These are phyloP conservation scores for Cenchrus americanus DNA, from an alignment of 176 grass and related monocot genomes.

Conservation along the genomic window DNA sequence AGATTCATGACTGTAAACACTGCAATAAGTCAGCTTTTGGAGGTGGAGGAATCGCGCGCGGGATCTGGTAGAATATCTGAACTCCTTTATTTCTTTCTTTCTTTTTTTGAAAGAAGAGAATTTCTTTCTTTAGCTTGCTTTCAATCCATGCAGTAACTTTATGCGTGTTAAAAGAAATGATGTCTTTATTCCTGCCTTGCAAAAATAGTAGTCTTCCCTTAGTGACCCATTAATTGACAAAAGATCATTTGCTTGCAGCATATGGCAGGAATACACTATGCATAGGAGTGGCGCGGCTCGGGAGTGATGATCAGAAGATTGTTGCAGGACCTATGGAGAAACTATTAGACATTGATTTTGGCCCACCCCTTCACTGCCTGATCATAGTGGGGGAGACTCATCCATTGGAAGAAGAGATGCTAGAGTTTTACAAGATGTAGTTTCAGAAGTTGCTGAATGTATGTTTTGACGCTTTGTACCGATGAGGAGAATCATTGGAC, in stretches of 20 bases:
- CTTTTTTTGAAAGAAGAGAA: not conserved
- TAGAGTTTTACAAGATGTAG: slow-evolving; percentile 70
- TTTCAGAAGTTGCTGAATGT: not conserved
- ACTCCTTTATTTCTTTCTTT: not conserved
- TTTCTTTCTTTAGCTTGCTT: too few species aligned
- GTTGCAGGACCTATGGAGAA: slow-evolving; percentile 74
- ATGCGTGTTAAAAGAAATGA: not conserved
- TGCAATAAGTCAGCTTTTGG: slow-evolving; percentile 92
- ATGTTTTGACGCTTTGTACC: slow-evolving; percentile 20
- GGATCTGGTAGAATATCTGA: slow-evolving; percentile 62
- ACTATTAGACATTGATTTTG: slow-evolving; percentile 82
- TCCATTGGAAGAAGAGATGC: slow-evolving; percentile 91
- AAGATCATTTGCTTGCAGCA: slow-evolving; percentile 49
- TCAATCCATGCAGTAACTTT: not conserved
- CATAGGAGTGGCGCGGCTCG: slow-evolving; percentile 86
- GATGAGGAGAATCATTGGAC: not conserved
- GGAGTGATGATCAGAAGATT: slow-evolving; percentile 84
- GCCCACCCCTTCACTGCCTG: slow-evolving; percentile 86
- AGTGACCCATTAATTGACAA: not conserved
- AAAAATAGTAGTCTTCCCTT: not conserved
- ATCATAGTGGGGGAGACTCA: slow-evolving; percentile 86
- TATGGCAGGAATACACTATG: slow-evolving; percentile 67
- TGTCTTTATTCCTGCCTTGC: not conserved
- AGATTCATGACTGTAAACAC: slow-evolving; percentile 90
- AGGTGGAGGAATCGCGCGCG: slow-evolving; percentile 58